Conservation (phyloP, 768 basidiomycete species). For the Gelatoporia subvermispora region DNA sequence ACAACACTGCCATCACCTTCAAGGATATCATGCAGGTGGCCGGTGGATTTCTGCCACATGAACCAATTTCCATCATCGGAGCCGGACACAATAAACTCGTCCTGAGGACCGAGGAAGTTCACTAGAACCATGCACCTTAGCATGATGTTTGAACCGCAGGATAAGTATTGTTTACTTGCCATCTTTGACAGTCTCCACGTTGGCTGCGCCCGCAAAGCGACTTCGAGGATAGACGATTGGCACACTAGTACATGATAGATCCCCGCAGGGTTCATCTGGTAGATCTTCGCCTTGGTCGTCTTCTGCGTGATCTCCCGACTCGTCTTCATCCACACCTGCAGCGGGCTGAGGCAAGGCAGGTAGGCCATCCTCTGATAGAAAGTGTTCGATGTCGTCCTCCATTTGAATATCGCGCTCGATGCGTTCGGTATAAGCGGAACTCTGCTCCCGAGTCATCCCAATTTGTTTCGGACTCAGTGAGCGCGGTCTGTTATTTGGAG, state of each 20-base stretch:
- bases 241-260: constrained; percentile 28
- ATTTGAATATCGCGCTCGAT: constrained; percentile 22
- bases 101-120: constrained; percentile 75
- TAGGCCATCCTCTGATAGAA: constrained; percentile 13
- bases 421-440: background rate
- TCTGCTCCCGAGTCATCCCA: background rate
- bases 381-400: constrained; percentile 21
- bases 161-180: constrained; percentile 42
- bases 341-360: background rate
- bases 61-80: constrained; percentile 89
- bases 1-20: constrained; percentile 82
- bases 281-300: constrained; percentile 22
- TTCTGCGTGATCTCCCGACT: constrained; percentile 27
- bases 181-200: constrained; percentile 83
- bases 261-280: constrained; percentile 6
- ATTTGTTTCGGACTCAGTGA: background rate
- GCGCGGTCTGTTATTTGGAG: constrained; percentile 9
- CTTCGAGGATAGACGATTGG: constrained; percentile 59
- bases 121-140: constrained; percentile 50
- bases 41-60: constrained; percentile 73
- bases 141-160: too few relatives aligned
- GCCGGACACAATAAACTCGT: constrained; percentile 78
- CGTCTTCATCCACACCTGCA: background rate
- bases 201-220: constrained; percentile 66
- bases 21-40: constrained; percentile 65